These are phyloP conservation scores for Ogataea neopini DNA, from an alignment of 805 yeast species.

Conservation along the genomic window DNA sequence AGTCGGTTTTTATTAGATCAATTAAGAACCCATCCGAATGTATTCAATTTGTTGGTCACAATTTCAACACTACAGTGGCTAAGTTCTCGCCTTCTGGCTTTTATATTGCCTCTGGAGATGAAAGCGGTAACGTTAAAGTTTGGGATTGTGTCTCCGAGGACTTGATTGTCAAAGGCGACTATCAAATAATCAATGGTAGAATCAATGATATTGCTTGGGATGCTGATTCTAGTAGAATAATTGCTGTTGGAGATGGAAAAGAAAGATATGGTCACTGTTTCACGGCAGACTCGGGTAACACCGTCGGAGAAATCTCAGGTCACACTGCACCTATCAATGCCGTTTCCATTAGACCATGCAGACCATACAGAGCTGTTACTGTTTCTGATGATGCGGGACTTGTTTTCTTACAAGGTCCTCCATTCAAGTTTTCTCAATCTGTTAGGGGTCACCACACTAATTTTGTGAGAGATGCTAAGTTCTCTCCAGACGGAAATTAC, in stretches of 20 bases:
- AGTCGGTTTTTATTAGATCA: constrained; percentile 71
- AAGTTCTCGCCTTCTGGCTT: constrained; percentile 86
- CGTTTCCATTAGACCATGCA: constrained; percentile 75
- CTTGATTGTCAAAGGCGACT: constrained; percentile 73
- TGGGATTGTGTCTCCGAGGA: constrained; percentile 73
- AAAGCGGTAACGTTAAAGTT: constrained; percentile 81
- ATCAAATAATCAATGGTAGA: constrained; percentile 70
- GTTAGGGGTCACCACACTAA: constrained; percentile 74
- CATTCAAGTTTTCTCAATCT: constrained; percentile 80
- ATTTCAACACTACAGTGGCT: constrained; percentile 74
- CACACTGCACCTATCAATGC: constrained; percentile 84
- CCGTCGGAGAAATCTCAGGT: constrained; percentile 96
- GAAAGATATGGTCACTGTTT: constrained; percentile 91
- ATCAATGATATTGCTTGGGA: constrained; percentile 91
- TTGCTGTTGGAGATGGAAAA: constrained; percentile 94
- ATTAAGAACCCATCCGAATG: constrained; percentile 52
- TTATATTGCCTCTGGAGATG: constrained; percentile 91
- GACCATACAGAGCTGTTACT: constrained; percentile 94
- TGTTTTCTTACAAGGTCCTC: constrained; percentile 89
- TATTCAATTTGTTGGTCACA: constrained; percentile 75
- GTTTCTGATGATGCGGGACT: constrained; percentile 86
- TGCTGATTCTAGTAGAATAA: constrained; percentile 77
- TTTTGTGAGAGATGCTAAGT: constrained; percentile 77
- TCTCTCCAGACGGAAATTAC: constrained; percentile 76
- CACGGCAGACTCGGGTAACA: constrained; percentile 91